A percentile compares a stretch with the other conserved stretches of the same genome.
These are phyloP conservation scores for Emiliania huxleyi DNA, from an alignment of 78 protist genomes.

Conservation along the genomic window DNA sequence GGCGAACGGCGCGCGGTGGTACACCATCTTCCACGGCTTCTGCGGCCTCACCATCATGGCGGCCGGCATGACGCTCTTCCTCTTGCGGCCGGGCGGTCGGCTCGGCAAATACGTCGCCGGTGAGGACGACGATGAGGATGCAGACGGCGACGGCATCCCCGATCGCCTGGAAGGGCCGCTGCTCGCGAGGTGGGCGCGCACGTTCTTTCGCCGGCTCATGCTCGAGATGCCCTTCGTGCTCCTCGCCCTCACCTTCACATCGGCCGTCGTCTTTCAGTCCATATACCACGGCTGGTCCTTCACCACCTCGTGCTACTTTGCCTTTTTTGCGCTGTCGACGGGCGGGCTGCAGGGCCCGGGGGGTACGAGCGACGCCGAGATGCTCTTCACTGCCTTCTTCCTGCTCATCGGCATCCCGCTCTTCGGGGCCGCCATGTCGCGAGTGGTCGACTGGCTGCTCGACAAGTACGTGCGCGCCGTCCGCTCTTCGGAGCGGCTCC, in stretches of 20 bases:
- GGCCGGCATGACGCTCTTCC: not conserved
- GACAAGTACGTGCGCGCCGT: not conserved
- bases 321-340: not conserved
- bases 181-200: not conserved
- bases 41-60: not conserved
- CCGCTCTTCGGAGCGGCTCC: not conserved
- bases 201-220: not conserved
- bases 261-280: not conserved
- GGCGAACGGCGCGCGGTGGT: not conserved
- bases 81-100: not conserved
- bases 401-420: not conserved
- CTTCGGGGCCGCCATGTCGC: not conserved
- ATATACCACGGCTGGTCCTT: not conserved
- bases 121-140: not conserved
- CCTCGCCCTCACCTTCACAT: not conserved
- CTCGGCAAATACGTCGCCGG: not conserved
- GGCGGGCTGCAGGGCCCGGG: not conserved
- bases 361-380: not conserved
- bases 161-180: not conserved
- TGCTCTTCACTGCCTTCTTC: not conserved
- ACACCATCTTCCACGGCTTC: not conserved
- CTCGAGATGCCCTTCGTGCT: not conserved
- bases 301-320: not conserved
- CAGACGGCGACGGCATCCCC: not conserved
- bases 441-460: not conserved